Evolutionary conservation across 2,329 filamentous ascomycete genomes (phyloP).

Genomic region (Domatiomyces catenatus): DNA sequence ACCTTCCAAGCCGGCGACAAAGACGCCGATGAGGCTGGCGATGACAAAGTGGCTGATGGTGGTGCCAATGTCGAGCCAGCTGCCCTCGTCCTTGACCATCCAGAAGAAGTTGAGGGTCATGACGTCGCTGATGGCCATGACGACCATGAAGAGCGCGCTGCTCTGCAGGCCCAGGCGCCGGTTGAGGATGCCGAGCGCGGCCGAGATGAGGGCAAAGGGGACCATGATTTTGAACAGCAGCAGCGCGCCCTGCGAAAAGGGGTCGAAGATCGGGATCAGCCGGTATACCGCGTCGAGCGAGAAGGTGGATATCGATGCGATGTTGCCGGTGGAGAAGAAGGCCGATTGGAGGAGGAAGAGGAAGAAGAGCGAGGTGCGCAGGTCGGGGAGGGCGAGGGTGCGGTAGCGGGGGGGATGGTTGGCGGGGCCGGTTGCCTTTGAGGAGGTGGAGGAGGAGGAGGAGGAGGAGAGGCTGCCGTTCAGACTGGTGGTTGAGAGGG

Average conservation of each 20-base stretch:
- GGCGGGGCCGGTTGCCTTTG: conserved; percentile 20
- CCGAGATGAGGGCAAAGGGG: conserved; percentile 81
- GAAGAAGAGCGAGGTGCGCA: conserved; percentile 83
- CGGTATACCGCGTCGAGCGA: conserved; percentile 79
- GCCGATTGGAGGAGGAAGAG: conserved; percentile 86
- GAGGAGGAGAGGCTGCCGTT: conserved; percentile 8
- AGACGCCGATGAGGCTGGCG: conserved; percentile 74
- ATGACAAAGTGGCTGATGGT: conserved; percentile 94
- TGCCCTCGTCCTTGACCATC: conserved; percentile 90
- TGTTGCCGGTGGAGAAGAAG: conserved; percentile 94
- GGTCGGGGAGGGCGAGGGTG: conserved; percentile 63
- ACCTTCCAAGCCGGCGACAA: conserved; percentile 75
- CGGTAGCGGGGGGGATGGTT: conserved; percentile 34
- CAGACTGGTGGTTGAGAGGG: conserved; percentile 14
- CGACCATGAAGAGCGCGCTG: conserved; percentile 81
- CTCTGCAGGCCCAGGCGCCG: conserved; percentile 68
- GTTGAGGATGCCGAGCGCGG: conserved; percentile 88
- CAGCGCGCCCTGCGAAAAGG: conserved; percentile 77
- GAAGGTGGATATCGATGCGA: conserved; percentile 86
- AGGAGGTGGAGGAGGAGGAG: conserved; percentile 8
- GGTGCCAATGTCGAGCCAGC: conserved; percentile 93
- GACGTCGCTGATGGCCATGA: conserved; percentile 81
- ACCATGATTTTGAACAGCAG: conserved; percentile 81
- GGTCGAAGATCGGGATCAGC: conserved; percentile 81
- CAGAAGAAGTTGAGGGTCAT: conserved; percentile 95